Base-by-base conservation (phyloP, 257 asterid species). In the Asclepias syriaca region DNA sequence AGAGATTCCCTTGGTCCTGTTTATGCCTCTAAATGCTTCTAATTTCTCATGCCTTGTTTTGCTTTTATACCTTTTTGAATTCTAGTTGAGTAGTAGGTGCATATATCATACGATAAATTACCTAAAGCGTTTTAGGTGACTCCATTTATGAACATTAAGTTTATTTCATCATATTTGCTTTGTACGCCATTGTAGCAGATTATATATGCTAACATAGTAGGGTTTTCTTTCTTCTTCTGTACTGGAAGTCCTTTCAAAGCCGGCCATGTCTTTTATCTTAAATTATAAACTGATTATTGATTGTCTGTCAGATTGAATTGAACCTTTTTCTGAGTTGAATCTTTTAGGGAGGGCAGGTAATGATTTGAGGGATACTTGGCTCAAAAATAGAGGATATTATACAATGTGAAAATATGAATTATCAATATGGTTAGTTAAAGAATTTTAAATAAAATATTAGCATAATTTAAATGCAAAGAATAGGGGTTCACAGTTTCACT, bases 201-300 rank as follows among this genome's bases (percentile, higher is more conserved):
- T 68, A 63, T 75, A 61, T 77, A 61, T 76, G 80, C 84, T 87
- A 70, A 68, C 37, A 75, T 34, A 0, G 8, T 57, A 22, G 13
- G 21, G n/a, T 32, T 32, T 50, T 61, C 22, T 6, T 69, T 2
- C 12, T 43, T 58, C 39, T 43, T 16, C 69, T 46, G 64, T 48
- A 21, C 19, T 54, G 8, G 16, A 66, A 59, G 68, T n/a, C 43
- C 34, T 6, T 24, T 11, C 15, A 14, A 61, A 50, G 4, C 48
- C 22, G 57, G 12, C 29, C 58, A 3, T 24, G 32, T 8, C 14
- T 2, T 24, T 34, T 48, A 14, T 14, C 16, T 14, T 3, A 24
- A 0, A 24, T 14, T 8, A 43, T 43, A 6, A 43, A 43, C 48
- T 43, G 48, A 43, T 43, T 6, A 43, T 43, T 43, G 48, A 11